Percentiles rank a stretch among this genome's conserved stretches.
phyloP scores from a whole-genome alignment of 257 asterid genomes.

The Verbena officinalis region DNA sequence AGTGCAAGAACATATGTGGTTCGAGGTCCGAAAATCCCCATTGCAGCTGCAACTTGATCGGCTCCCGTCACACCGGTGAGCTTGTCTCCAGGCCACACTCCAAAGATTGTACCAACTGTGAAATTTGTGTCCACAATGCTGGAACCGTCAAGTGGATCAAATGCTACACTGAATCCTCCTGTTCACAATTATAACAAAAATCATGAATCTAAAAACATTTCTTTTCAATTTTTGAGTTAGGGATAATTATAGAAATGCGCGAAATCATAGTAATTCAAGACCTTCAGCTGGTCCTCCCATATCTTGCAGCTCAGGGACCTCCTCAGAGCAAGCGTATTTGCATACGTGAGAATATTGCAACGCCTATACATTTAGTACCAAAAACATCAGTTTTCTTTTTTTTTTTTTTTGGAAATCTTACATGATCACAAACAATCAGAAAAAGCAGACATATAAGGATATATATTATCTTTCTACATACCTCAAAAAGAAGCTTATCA shows the following conservation, averaged over 20 bases:
- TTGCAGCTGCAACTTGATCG: conserved; percentile 98
- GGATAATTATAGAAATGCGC: conserved; percentile 4
- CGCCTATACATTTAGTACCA: no score
- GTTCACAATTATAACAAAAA: conserved; percentile 22
- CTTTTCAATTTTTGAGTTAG: no score
- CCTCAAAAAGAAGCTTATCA: conserved; percentile 90
- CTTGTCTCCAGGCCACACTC: conserved; percentile 99
- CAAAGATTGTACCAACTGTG: conserved; percentile 95
- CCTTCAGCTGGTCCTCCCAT: conserved; percentile 99
- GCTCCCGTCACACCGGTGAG: conserved; percentile 85
- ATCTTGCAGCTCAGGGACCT: conserved; percentile 97
- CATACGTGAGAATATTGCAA: conserved; percentile 91
- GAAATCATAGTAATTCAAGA: conserved; percentile 15
- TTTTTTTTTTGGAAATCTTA: no score
- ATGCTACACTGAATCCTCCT: conserved; percentile 99
- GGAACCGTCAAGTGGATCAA: conserved; percentile 95
- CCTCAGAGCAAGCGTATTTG: conserved; percentile 99
- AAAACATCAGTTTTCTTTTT: no score
- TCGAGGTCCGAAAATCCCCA: conserved; percentile 97
- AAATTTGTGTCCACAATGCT: conserved; percentile 97
- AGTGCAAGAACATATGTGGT: conserved; percentile 95
- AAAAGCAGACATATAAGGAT: no score
- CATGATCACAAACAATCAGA: no score
- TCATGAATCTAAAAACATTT: no score
- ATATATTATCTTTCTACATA: no score